These are phyloP conservation scores for Phylloporus sp. DNA, from an alignment of 768 basidiomycete species.

Conservation along the genomic window DNA sequence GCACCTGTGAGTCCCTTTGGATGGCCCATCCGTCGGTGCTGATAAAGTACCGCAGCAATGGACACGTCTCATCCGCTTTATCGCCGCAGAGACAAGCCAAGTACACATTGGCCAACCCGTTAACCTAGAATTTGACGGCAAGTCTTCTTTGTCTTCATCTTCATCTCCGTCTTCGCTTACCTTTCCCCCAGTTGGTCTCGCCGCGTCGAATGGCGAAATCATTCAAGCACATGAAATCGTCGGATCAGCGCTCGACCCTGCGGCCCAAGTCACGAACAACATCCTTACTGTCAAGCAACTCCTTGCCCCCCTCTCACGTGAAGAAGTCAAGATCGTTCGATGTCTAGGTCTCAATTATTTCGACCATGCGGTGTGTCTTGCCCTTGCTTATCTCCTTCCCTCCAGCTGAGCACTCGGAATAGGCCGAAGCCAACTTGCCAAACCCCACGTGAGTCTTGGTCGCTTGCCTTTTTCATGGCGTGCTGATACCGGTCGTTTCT, in stretches of 20 bases:
- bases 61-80: conserved; percentile 79
- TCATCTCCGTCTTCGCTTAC: not conserved
- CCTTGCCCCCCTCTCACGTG: conserved; percentile 62
- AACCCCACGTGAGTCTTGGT: conserved; percentile 53
- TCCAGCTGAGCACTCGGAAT: not conserved
- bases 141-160: conserved; percentile 1
- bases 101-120: conserved; percentile 79
- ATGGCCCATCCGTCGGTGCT: not conserved
- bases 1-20: conserved; percentile 42
- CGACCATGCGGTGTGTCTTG: conserved; percentile 66
- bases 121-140: conserved; percentile 63
- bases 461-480: not conserved
- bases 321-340: conserved; percentile 65
- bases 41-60: conserved; percentile 36
- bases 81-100: conserved; percentile 67
- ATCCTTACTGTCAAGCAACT: conserved; percentile 69
- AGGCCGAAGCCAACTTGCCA: conserved; percentile 66
- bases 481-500: not conserved
- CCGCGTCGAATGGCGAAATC: conserved; percentile 45
- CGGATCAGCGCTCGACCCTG: conserved; percentile 65
- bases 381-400: not conserved
- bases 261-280: conserved; percentile 57
- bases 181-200: conserved; percentile 57
- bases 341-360: conserved; percentile 80
- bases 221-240: conserved; percentile 71